Base-by-base conservation (phyloP, 805 yeast genomes). In the Ogataea haglerorum region DNA sequence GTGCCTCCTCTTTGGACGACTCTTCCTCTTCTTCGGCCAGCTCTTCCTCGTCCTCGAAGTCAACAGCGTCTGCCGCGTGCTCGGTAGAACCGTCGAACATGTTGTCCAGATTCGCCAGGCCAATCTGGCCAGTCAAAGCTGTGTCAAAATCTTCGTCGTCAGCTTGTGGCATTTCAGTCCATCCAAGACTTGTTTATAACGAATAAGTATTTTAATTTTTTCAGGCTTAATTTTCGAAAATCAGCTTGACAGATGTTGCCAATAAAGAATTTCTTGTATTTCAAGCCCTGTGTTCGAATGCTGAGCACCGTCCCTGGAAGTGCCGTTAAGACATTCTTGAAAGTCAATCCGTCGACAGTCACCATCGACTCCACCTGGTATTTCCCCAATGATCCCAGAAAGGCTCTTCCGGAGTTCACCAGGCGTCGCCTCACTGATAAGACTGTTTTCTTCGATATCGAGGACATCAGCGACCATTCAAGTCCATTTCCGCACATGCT, bases 361-460 rank as follows among this genome's bases (percentile, higher is more conserved):
- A 82, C 95, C 1, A 67, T 91, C 15, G 99, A 91, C 61, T 79
- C 95, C 4, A 81, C 97, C 0, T 93, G 98, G 97, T 88, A 80
- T 61, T 73, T 91, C 77, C 96, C 98, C 34, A 82, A 80, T 54
- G 68, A 65, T 28, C 80, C 82, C 9, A 69, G 75, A 31, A 70
- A 76, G 48, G 90, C 83, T 0, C 62, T 60, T 27, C 68, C 72
- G 15, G 87, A 88, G 58, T 82, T 72, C 56, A 62, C 65, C 30
- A 59, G 68, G 17, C 78, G 73, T 38, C 74, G 97, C 46, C 41
- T 65, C 10, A 64, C 85, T 8, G 80, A 81, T 12, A 67, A 75
- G 7, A 73, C 96, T 0, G 78, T 79, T 3, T 87, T 72, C 61
- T 85, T 89, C 53, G 95, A 88, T 54, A 76, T 91, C 36, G 96